These are phyloP conservation scores for Mychonastes homosphaera DNA, from an alignment of 139 green algal genomes.

Conservation along the genomic window DNA sequence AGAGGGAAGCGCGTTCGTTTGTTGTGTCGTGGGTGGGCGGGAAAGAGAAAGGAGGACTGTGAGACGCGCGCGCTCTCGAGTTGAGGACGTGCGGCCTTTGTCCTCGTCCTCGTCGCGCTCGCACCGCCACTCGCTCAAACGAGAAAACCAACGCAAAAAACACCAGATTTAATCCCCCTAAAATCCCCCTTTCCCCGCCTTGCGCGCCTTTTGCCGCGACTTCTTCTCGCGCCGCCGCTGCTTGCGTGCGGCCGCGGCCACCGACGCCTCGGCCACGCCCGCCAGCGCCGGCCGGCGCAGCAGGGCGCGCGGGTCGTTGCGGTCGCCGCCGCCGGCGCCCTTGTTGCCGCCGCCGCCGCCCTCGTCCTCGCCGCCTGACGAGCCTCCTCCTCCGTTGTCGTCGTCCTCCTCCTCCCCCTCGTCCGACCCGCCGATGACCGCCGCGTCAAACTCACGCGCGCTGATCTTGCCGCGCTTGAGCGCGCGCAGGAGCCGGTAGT, in stretches of 20 bases:
- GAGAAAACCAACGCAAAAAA: too few species aligned
- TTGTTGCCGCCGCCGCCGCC: not conserved
- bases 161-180: too few species aligned
- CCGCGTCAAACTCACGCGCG: constrained; percentile 38
- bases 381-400: not conserved
- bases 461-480: constrained; percentile 56
- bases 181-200: not conserved
- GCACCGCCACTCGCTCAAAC: too few species aligned
- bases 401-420: constrained; percentile 15
- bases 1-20: too few species aligned
- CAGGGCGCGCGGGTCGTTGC: too few species aligned
- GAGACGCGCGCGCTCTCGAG: too few species aligned
- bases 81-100: too few species aligned
- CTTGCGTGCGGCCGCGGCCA: not conserved
- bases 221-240: constrained; percentile 15
- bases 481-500: constrained; percentile 63
- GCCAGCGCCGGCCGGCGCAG: not conserved
- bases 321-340: constrained; percentile 1
- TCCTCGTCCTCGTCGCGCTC: too few species aligned
- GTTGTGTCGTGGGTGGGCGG: too few species aligned
- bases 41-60: too few species aligned
- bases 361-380: not conserved
- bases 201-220: constrained; percentile 5
- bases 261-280: not conserved
- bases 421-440: constrained; percentile 21